These are phyloP conservation scores for Akebia trifoliata DNA, from an alignment of 164 flowering plant species.

Conservation along the genomic window DNA sequence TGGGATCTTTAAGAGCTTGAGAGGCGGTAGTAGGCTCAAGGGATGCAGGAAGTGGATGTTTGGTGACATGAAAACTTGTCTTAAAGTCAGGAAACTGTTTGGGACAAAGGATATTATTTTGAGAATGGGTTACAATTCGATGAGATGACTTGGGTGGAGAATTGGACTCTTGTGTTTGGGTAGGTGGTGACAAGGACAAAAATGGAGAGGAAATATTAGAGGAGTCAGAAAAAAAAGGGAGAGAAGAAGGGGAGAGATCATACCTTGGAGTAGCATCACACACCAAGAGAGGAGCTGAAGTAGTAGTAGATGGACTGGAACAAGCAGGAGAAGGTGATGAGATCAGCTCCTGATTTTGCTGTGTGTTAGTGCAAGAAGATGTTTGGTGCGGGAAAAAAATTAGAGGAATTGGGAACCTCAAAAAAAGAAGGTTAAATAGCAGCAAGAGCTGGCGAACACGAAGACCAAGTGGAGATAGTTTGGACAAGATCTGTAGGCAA, in stretches of 20 bases:
- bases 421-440: neutral
- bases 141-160: conserved; percentile 4
- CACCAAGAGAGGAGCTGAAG: conserved; percentile 3
- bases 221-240: conserved; percentile 1
- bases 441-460: too few relatives aligned
- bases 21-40: neutral
- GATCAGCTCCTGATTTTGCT: neutral
- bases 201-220: conserved; percentile 7
- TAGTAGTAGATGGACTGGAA: neutral
- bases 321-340: neutral
- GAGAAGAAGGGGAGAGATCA: conserved; percentile 7
- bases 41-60: neutral
- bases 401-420: conserved; percentile 3
- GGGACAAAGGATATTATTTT: neutral
- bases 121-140: neutral
- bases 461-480: neutral
- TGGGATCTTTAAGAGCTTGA: neutral
- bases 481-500: neutral
- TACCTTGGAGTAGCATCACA: conserved; percentile 7
- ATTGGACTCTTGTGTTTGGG: conserved; percentile 1
- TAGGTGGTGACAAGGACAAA: conserved; percentile 8
- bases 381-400: neutral
- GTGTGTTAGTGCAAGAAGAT: conserved; percentile 1
- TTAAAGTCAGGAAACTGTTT: neutral
- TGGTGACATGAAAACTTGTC: neutral